A percentile compares a stretch with the other conserved stretches of the same genome.
Evolutionary conservation across 805 yeast genomes (phyloP).

Genomic region (Yarrowia yakushimensis): DNA sequence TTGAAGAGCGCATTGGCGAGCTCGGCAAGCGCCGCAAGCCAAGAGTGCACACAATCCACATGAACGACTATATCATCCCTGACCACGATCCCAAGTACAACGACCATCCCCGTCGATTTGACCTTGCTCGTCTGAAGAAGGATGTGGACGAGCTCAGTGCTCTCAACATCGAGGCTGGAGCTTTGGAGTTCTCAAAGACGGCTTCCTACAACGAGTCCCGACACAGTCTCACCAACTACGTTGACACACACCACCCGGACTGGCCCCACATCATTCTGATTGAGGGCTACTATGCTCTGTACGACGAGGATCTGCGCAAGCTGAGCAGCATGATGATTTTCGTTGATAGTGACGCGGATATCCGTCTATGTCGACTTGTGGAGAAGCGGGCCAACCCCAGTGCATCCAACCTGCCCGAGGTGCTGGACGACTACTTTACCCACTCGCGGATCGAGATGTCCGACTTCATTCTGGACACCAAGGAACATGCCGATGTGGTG

Average conservation of each 20-base stretch:
- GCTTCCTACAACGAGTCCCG: slow-evolving; percentile 7
- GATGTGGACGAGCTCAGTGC: slow-evolving; percentile 27
- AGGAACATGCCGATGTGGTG: slow-evolving; percentile 68
- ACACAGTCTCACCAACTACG: slow-evolving; percentile 35
- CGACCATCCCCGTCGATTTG: slow-evolving; percentile 33
- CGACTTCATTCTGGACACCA: slow-evolving; percentile 59
- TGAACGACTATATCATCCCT: slow-evolving; percentile 41
- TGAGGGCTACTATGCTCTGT: slow-evolving; percentile 78
- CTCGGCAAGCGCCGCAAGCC: slow-evolving; percentile 34
- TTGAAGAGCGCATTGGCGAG: slow-evolving; percentile 38
- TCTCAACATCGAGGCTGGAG: not conserved
- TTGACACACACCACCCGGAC: slow-evolving; percentile 29
- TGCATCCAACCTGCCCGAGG: slow-evolving; percentile 32
- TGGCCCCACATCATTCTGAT: slow-evolving; percentile 44
- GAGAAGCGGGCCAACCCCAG: slow-evolving; percentile 36
- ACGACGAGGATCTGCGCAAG: slow-evolving; percentile 53
- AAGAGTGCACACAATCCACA: slow-evolving; percentile 41
- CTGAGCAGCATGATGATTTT: slow-evolving; percentile 66
- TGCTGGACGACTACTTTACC: slow-evolving; percentile 49
- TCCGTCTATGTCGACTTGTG: slow-evolving; percentile 63
- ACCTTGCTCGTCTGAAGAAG: slow-evolving; percentile 36
- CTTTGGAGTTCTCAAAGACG: not conserved
- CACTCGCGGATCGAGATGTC: slow-evolving; percentile 63
- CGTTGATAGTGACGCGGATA: slow-evolving; percentile 81
- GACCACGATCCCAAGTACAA: slow-evolving; percentile 18